Evolutionary conservation across 345 rosid genomes (phyloP).

Genomic region (Raphanus raphanistrum): DNA sequence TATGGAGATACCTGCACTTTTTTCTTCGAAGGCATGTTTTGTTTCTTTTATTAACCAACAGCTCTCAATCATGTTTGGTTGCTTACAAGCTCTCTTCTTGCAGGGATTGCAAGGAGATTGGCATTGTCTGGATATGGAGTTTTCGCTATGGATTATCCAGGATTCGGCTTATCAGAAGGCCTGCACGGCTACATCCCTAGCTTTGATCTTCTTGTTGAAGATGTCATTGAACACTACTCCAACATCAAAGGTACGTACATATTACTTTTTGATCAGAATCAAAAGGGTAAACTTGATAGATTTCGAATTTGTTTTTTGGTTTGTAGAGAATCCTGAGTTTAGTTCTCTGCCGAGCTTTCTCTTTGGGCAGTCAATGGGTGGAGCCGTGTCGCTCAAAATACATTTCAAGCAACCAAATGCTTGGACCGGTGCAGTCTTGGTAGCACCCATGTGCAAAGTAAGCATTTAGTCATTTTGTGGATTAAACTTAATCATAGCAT

Average conservation of each 20-base stretch:
- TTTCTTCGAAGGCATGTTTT: constrained; percentile 81
- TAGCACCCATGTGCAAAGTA: constrained; percentile 98
- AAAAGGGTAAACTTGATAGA: not conserved
- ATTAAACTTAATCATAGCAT: not conserved
- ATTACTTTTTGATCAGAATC: not conserved
- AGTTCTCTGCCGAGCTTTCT: constrained; percentile 69
- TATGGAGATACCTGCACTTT: constrained; percentile 98
- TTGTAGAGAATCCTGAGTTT: constrained; percentile 61
- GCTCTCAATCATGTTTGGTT: constrained; percentile 1
- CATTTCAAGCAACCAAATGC: constrained; percentile 81
- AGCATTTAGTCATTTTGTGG: too few species aligned
- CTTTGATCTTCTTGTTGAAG: constrained; percentile 75
- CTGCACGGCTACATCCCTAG: constrained; percentile 81
- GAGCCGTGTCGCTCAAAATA: constrained; percentile 88
- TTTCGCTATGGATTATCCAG: constrained; percentile 96
- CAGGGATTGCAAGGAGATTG: constrained; percentile 92
- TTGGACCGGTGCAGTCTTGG: constrained; percentile 89
- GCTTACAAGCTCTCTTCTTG: constrained; percentile 15
- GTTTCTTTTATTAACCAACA: not conserved
- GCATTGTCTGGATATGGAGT: constrained; percentile 80
- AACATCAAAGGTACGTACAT: constrained; percentile 64
- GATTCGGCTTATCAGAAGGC: constrained; percentile 93
- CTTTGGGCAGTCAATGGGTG: constrained; percentile 95
- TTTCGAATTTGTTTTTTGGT: constrained; percentile 1
- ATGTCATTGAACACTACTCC: constrained; percentile 81